Evolutionary conservation across 257 asterid genomes (phyloP).

Genomic region (Echites panduratus): DNA sequence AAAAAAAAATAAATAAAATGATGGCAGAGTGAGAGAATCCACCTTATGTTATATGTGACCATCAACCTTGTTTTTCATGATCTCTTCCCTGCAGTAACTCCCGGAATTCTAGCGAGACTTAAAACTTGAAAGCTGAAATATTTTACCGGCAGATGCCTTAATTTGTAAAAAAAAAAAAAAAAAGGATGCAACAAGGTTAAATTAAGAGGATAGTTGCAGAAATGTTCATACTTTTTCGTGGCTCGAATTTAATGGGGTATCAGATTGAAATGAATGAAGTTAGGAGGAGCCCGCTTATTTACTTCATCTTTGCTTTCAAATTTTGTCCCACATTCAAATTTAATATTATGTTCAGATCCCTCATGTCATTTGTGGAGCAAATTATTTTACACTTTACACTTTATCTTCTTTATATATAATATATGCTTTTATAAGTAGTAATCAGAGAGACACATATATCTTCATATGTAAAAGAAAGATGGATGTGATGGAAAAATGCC

Average conservation of each 20-base stretch:
- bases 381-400: neutral
- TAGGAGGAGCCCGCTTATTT: constrained; percentile 22
- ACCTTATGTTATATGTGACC: too few relatives aligned
- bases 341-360: neutral
- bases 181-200: neutral
- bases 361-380: neutral
- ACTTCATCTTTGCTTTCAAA: constrained; percentile 15
- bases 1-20: neutral
- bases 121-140: neutral
- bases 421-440: too few relatives aligned
- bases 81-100: constrained; percentile 3
- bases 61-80: too few relatives aligned
- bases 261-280: constrained; percentile 28
- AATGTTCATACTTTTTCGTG: constrained; percentile 22
- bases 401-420: neutral
- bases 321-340: constrained; percentile 20
- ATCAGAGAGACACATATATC: neutral
- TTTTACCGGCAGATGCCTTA: neutral
- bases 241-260: constrained; percentile 23
- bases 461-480: neutral
- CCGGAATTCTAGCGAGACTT: constrained; percentile 15
- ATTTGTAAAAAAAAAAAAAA: neutral
- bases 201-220: neutral
- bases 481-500: neutral
- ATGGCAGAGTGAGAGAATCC: neutral